Evolutionary conservation across 129 eudicot species (phyloP).

Genomic region (Chrysanthemum makinoi): DNA sequence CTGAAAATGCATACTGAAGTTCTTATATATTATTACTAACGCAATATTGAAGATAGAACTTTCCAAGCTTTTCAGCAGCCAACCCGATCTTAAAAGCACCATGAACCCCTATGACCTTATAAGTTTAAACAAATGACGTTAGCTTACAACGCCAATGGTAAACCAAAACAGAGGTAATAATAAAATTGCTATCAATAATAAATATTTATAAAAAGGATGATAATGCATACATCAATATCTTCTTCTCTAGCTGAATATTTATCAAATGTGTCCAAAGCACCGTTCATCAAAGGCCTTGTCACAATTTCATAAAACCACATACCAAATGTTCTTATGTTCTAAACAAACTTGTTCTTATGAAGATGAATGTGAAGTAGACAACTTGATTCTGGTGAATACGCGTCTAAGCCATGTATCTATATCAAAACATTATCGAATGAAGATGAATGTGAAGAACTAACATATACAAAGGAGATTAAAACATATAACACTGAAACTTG

Average conservation of each 20-base stretch:
- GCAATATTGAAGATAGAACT: not conserved
- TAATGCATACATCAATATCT: slow-evolving; percentile 70
- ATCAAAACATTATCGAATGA: too few relatives aligned
- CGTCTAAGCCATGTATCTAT: too few relatives aligned
- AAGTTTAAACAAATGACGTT: slow-evolving; percentile 1
- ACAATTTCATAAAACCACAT: slow-evolving; percentile 75
- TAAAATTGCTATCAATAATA: not conserved
- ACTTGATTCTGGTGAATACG: too few relatives aligned
- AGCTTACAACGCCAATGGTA: not conserved
- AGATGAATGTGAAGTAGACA: too few relatives aligned
- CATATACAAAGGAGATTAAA: too few relatives aligned
- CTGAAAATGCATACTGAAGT: too few relatives aligned
- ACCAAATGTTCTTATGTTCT: too few relatives aligned
- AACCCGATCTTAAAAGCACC: slow-evolving; percentile 46
- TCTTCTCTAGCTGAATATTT: slow-evolving; percentile 76
- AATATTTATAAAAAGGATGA: slow-evolving; percentile 11
- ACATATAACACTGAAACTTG: too few relatives aligned
- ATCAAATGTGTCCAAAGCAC: slow-evolving; percentile 86
- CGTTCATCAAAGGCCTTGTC: slow-evolving; percentile 77
- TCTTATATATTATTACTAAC: too few relatives aligned
- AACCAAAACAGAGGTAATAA: not conserved
- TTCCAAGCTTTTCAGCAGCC: slow-evolving; percentile 81
- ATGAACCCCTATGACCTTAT: slow-evolving; percentile 94
- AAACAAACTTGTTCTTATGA: too few relatives aligned
- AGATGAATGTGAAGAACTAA: too few relatives aligned